These are phyloP conservation scores for Pyrenochaeta sp. DNA, from an alignment of 2,329 filamentous ascomycete species.

Conservation along the genomic window DNA sequence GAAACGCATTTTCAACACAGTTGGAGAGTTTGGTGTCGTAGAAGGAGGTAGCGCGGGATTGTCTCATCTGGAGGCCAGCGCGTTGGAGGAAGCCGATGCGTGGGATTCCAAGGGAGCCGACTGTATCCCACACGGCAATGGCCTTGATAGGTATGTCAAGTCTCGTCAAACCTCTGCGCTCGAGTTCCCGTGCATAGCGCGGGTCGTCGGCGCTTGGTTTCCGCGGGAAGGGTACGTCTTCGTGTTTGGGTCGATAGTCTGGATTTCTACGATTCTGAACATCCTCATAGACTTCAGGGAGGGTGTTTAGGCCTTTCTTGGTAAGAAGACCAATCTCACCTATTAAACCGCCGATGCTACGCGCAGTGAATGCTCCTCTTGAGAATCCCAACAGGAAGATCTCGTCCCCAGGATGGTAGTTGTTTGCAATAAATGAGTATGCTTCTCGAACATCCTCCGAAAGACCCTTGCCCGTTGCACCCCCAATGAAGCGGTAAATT, in stretches of 20 bases:
- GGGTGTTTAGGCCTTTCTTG: constrained; percentile 54
- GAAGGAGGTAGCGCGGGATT: constrained; percentile 53
- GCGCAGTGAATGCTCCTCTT: constrained; percentile 57
- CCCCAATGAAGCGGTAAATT: constrained; percentile 52
- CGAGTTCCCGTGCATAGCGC: constrained; percentile 54
- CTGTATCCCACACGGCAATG: constrained; percentile 61
- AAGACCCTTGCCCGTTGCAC: constrained; percentile 56
- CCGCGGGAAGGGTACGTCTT: constrained; percentile 56
- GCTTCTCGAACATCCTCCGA: constrained; percentile 58
- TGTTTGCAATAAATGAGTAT: constrained; percentile 62
- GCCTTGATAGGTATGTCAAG: constrained; percentile 52
- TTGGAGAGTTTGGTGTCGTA: constrained; percentile 57
- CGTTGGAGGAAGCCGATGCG: constrained; percentile 53
- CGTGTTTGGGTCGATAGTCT: constrained; percentile 55
- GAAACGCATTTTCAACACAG: constrained; percentile 63
- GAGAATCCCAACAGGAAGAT: constrained; percentile 60
- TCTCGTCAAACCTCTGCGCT: constrained; percentile 43
- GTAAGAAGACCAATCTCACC: constrained; percentile 58
- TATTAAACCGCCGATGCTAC: constrained; percentile 54
- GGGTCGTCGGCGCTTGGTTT: constrained; percentile 56
- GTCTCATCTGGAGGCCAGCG: constrained; percentile 45
- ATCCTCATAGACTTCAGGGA: constrained; percentile 58
- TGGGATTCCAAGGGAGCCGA: constrained; percentile 56
- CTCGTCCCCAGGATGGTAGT: constrained; percentile 60
- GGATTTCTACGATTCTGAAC: constrained; percentile 55